phyloP scores from a whole-genome alignment of 2,329 filamentous ascomycete genomes.

The Colletotrichum caudatum region DNA sequence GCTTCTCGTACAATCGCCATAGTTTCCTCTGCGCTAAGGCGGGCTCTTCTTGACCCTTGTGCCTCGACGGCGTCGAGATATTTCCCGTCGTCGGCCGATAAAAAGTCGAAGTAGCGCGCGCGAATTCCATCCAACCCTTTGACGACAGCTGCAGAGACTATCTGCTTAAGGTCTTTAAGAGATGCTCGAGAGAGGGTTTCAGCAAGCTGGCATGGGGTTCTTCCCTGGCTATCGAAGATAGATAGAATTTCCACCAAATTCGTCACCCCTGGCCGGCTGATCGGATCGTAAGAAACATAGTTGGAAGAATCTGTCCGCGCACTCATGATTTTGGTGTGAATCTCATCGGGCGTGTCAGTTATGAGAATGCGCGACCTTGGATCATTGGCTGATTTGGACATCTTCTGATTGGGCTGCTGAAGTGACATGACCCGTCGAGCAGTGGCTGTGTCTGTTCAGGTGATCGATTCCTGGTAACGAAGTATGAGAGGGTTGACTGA shows the following conservation, averaged over 20 bases:
- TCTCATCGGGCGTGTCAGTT: constrained; percentile 74
- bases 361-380: constrained; percentile 84
- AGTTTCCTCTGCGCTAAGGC: constrained; percentile 68
- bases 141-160: constrained; percentile 70
- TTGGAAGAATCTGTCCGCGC: constrained; percentile 82
- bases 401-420: constrained; percentile 81
- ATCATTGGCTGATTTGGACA: constrained; percentile 89
- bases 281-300: constrained; percentile 78
- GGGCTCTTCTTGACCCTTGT: constrained; percentile 72
- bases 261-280: constrained; percentile 80
- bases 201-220: constrained; percentile 57
- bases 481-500: constrained; percentile 51
- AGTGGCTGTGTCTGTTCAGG: constrained; percentile 64
- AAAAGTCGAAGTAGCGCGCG: constrained; percentile 65
- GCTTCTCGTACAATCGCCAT: constrained; percentile 66
- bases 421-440: constrained; percentile 92
- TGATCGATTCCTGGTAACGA: not conserved
- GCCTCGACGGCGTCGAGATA: constrained; percentile 69
- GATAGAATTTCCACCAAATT: constrained; percentile 88
- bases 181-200: constrained; percentile 52
- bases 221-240: constrained; percentile 67
- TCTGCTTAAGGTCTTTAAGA: constrained; percentile 58
- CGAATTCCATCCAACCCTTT: constrained; percentile 66
- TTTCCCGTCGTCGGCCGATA: constrained; percentile 59
- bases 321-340: constrained; percentile 75